These are phyloP conservation scores for Colletotrichum eremochloae DNA, from an alignment of 2,329 filamentous ascomycete species.

Conservation along the genomic window DNA sequence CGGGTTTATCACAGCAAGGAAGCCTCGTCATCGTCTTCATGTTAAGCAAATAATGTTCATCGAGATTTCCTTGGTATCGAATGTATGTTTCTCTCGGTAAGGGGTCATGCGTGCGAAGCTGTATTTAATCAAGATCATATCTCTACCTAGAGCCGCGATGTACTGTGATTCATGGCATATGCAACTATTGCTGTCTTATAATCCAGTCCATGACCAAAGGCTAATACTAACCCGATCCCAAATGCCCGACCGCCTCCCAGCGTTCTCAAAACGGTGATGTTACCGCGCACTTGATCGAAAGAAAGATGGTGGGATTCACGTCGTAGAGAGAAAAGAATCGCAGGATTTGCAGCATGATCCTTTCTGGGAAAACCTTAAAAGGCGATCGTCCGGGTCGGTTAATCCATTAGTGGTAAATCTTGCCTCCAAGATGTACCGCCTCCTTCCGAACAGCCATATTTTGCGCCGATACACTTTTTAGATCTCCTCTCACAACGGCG, in stretches of 20 bases:
- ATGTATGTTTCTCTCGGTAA: not conserved
- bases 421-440: too few relatives aligned
- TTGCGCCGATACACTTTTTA: not conserved
- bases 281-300: too few relatives aligned
- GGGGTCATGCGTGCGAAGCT: not conserved
- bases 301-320: too few relatives aligned
- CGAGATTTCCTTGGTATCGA: not conserved
- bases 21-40: not conserved
- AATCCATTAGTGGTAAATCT: not conserved
- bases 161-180: not conserved
- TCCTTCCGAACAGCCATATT: not conserved
- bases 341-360: not conserved
- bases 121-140: not conserved
- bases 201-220: not conserved
- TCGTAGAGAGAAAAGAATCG: not conserved
- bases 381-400: not conserved
- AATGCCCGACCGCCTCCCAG: not conserved
- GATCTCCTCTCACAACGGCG: not conserved
- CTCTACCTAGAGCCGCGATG: not conserved
- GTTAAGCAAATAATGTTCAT: not conserved
- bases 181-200: too few relatives aligned
- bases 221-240: not conserved
- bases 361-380: not conserved
- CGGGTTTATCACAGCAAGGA: not conserved
- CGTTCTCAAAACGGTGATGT: too few relatives aligned